These are phyloP conservation scores for Juncus effusus DNA, from an alignment of 176 grass and related monocot genomes.

Conservation along the genomic window DNA sequence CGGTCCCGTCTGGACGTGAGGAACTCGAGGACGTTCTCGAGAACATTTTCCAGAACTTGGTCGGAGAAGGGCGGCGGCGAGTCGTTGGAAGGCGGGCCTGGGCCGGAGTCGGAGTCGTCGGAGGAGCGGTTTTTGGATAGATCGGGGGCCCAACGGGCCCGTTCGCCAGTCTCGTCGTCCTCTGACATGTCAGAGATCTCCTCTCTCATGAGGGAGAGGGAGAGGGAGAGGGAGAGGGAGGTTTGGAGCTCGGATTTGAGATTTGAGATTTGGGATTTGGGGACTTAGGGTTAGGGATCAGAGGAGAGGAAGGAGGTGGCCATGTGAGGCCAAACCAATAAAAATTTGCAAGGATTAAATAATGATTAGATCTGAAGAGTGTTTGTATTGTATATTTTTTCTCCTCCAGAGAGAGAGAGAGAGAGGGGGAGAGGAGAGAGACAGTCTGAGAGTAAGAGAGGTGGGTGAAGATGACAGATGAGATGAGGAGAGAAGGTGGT, in stretches of 20 bases:
- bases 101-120: conserved; percentile 16
- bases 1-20: conserved; percentile 62
- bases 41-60: conserved; percentile 86
- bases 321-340: conserved; percentile 56
- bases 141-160: conserved; percentile 44
- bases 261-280: conserved; percentile 44
- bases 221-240: conserved; percentile 19
- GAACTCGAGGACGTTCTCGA: conserved; percentile 86
- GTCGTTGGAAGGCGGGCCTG: conserved; percentile 3
- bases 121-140: conserved; percentile 30
- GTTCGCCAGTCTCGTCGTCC: conserved; percentile 39
- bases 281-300: conserved; percentile 40
- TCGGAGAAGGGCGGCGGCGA: conserved; percentile 63
- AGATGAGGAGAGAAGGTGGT: not conserved
- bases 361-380: conserved; percentile 73
- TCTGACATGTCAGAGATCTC: conserved; percentile 72
- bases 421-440: not conserved
- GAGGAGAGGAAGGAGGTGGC: conserved; percentile 35
- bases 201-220: conserved; percentile 48
- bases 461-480: not conserved
- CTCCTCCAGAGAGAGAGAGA: no score
- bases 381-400: no score
- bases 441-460: conserved; percentile 2
- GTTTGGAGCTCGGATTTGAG: conserved; percentile 3
- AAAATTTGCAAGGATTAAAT: conserved; percentile 55